Evolutionary conservation across 139 green algal genomes (phyloP), one percentile per base, ranked within the genome.

Genomic region (Limnomonas spitsbergensis): DNA sequence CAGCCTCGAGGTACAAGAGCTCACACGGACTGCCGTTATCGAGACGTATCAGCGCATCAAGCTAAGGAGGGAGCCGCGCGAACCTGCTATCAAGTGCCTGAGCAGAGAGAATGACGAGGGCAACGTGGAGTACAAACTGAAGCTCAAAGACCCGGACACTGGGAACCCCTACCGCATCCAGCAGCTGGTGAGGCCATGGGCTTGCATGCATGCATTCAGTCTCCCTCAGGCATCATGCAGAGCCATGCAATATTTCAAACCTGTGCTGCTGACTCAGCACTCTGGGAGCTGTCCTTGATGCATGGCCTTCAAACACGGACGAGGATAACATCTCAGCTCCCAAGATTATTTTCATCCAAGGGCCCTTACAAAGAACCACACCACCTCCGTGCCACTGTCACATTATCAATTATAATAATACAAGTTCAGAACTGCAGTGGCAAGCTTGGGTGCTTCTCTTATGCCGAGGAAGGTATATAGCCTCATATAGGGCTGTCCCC

Each of bases 51-150:
- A 70, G 29, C 56, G 56, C 29, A 32, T 70, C 7, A 70, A 70
- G 29, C 56, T 70, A 4, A 70, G 24, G 56, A 74, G 24, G 36
- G 68, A 74, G 68, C 68, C 68, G 36, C 68, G 68, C 36, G 68
- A 74, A 26, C 68, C 68, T 6, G 36, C 35, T 6, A 4, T 74
- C 6, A 74, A 42, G 68, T 89, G 83, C 52, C 82, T 95, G 39
- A 54, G 73, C 2, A 75, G 75, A 36, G 92, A 97, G 81, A 82
- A 84, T 38, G 90, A 94, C 2, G 85, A 93, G 40, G 93, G 93
- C 52, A 91, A 90, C 31, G 80, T 94, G 1, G 93, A 97, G 78
- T 97, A 97, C 83, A 97, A 97, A 84, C 86, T 92, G 36, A 82
- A 85, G 3, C 78, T 96, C 24, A 86, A 86, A 31, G 74, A 90